These are phyloP conservation scores for Ascomycota sp. DNA, from an alignment of 2,329 filamentous ascomycete genomes.

Conservation along the genomic window DNA sequence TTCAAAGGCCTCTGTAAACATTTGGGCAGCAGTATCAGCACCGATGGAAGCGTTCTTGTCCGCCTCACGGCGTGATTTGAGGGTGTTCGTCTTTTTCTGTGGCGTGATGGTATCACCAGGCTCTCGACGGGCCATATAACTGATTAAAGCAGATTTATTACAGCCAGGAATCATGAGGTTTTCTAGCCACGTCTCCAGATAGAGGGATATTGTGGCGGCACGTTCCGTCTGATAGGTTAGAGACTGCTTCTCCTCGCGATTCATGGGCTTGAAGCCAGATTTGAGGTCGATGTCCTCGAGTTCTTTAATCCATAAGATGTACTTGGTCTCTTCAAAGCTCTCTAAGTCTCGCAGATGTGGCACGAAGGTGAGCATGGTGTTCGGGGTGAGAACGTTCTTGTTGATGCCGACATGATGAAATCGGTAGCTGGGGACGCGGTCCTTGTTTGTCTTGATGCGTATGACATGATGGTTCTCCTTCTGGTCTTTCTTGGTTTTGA, in stretches of 20 bases:
- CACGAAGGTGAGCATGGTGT: slow-evolving; percentile 39
- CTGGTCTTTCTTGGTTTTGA: slow-evolving; percentile 22
- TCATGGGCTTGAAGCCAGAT: slow-evolving; percentile 34
- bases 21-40: slow-evolving; percentile 20
- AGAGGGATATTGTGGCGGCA: slow-evolving; percentile 28
- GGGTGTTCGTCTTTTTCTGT: slow-evolving; percentile 30
- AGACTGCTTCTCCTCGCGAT: slow-evolving; percentile 26
- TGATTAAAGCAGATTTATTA: slow-evolving; percentile 30
- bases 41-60: slow-evolving; percentile 16
- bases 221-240: slow-evolving; percentile 30
- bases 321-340: slow-evolving; percentile 32
- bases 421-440: slow-evolving; percentile 34
- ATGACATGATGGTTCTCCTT: slow-evolving; percentile 18
- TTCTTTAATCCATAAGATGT: slow-evolving; percentile 35
- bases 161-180: slow-evolving; percentile 28
- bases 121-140: slow-evolving; percentile 29
- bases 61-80: slow-evolving; percentile 25
- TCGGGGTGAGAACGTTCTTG: slow-evolving; percentile 38
- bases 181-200: slow-evolving; percentile 32
- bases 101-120: slow-evolving; percentile 28
- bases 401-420: slow-evolving; percentile 40
- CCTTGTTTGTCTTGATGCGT: slow-evolving; percentile 27
- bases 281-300: slow-evolving; percentile 35
- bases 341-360: slow-evolving; percentile 37
- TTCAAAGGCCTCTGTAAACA: slow-evolving; percentile 37